A percentile compares a stretch with the other conserved stretches of the same genome.
phyloP scores from a whole-genome alignment of 1,284 basidiomycete species.

The Rhodotorula sp. region DNA sequence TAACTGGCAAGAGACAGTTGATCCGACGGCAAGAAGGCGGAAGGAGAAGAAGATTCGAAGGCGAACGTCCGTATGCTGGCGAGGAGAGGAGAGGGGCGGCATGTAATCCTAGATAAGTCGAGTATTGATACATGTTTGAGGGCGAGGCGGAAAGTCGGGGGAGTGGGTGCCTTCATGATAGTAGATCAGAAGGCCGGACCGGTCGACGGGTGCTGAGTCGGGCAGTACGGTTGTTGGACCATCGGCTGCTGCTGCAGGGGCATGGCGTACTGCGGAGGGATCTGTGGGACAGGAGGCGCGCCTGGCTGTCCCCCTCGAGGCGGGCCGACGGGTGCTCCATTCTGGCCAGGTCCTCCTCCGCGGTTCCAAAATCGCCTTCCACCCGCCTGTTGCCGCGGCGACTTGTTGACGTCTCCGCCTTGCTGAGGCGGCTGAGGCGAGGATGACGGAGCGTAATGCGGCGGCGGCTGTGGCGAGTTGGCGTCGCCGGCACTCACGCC shows the following conservation, averaged over 20 bases:
- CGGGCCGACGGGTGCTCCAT: too few relatives aligned
- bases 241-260: neutral
- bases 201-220: neutral
- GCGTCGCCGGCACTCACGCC: neutral
- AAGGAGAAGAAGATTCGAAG: neutral
- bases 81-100: neutral
- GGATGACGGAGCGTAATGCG: slow-evolving; percentile 1
- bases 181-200: too few relatives aligned
- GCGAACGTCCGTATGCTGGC: too few relatives aligned
- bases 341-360: neutral
- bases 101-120: neutral
- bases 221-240: neutral
- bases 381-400: slow-evolving; percentile 9
- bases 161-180: too few relatives aligned
- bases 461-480: slow-evolving; percentile 1
- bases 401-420: neutral
- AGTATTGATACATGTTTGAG: too few relatives aligned
- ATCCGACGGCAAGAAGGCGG: neutral
- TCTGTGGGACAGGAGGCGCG: neutral
- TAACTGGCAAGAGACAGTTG: neutral
- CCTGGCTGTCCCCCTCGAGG: too few relatives aligned
- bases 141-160: too few relatives aligned
- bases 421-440: slow-evolving; percentile 1
- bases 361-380: slow-evolving; percentile 21
- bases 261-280: neutral